Base-by-base conservation (phyloP, 192 early-diverging fungal species). In the Entophlyctis helioformis region DNA sequence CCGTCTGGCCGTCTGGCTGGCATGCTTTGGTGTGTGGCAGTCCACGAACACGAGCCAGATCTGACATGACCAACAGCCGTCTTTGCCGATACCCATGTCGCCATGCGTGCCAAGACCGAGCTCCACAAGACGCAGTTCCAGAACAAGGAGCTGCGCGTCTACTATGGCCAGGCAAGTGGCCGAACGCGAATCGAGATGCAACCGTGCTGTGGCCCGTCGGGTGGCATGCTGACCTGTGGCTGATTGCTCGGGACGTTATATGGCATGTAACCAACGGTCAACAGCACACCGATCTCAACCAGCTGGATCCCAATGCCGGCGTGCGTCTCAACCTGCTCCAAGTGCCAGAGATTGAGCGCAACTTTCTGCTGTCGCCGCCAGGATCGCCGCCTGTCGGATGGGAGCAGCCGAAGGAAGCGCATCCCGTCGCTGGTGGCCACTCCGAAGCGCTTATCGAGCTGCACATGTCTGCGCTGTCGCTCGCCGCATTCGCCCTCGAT, bases 291-390 rank as follows among this genome's bases (percentile, higher is more conserved):
- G 54, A 66, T 31, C 42, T 26, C 9, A 53, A 49, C 27, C 39
- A 37, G 32, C 50, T 63, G 26, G 44, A 48, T 42, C 53, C 58
- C 12, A 34, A 48, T 36, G 39, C 46, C 19, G 47, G 42, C 16
- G 54, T 42, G 16, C 20, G 36, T 34, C 42, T 54, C 33, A 53
- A 58, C 41, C 42, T 52, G 42, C 62, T 75, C 11, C 64, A 56
- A 26, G 66, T 76, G 8, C 73, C 73, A 7, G 48, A 51, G 33
- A 28, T 51, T 24, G 64, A 76, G 39, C 15, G 44, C 13, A 71
- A 72, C 51, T 76, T 71, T 51, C 50, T 76, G 15, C 50, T 76
- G 2, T 67, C 63, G 15, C 73, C 73, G 19, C 73, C 73, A 7
- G 73, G 73, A 0, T 67, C 64, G 7, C 69, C 69, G 16, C 69